Evolutionary conservation across 768 basidiomycete genomes (phyloP), one percentile per base, ranked within the genome.

Genomic region (Mycena kentingensis): DNA sequence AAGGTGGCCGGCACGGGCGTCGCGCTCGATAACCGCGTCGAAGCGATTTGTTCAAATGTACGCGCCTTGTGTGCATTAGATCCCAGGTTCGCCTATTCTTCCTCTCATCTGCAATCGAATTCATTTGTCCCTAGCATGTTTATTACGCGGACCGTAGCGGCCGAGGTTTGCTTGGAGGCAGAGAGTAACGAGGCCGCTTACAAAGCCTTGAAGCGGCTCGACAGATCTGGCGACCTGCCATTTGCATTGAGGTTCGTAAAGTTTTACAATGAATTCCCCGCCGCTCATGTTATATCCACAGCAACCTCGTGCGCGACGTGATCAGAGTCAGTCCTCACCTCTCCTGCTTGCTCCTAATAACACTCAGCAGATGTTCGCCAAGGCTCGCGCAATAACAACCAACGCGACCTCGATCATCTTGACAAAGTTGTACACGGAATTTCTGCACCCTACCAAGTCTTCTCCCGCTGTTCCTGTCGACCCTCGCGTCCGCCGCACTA

Each of bases 121-220:
- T 39, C 22, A 50, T 22, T 51, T 53, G 35, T 34, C 29, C 55
- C 13, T 54, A 90, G 89, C 43, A 90, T 91, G 88, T 91, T 88
- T 65, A 73, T 90, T 44, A 88, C 83, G 61, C 83, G 88, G 39
- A 90, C 88, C 12, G 87, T 91, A n/a, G 88, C 88, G 1, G 87
- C 83, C 2, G 89, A 91, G 64, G 79, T 89, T 22, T 88, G 87
- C 62, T 88, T 91, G 85, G 88, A 91, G 67, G 82, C 84, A 16
- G 85, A 84, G 68, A 67, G 74, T 15, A 91, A 91, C 52, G 83
- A 87, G 49, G 69, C 77, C 5, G 88, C 82, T 16, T 91, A 89
- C 66, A 68, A 68, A 34, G 88, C 87, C 28, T 70, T 91, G 49
- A 88, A 87, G 66, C 68, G 73, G 48, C 73, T 91, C 31, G 81